These are phyloP conservation scores for Pseudogymnoascus verrucosus DNA, from an alignment of 2,329 filamentous ascomycete species.

Conservation along the genomic window DNA sequence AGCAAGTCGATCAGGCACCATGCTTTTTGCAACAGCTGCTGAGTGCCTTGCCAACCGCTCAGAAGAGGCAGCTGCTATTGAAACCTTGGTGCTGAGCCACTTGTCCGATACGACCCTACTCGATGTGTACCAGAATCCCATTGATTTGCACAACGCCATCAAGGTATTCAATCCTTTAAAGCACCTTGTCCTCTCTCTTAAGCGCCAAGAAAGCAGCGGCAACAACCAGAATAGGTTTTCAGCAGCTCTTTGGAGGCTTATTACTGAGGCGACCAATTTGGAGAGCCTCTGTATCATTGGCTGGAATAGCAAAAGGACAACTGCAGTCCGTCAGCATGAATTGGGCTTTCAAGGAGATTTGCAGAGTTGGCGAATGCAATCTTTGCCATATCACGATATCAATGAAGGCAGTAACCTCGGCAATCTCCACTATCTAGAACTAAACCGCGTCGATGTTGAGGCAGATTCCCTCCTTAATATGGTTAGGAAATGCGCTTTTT, in stretches of 20 bases:
- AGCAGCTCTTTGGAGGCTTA: slow-evolving; percentile 41
- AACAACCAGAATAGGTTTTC: slow-evolving; percentile 33
- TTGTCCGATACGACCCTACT: slow-evolving; percentile 41
- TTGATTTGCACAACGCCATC: slow-evolving; percentile 43
- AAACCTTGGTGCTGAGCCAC: slow-evolving; percentile 43
- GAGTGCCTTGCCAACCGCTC: slow-evolving; percentile 39
- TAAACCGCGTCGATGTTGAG: slow-evolving; percentile 27
- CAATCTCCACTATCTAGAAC: slow-evolving; percentile 23
- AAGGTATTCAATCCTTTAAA: slow-evolving; percentile 34
- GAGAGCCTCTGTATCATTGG: slow-evolving; percentile 41
- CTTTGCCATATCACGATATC: slow-evolving; percentile 20
- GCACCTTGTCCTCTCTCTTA: slow-evolving; percentile 40
- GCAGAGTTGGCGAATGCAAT: slow-evolving; percentile 24
- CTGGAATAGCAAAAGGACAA: slow-evolving; percentile 24
- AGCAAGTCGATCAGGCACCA: slow-evolving; percentile 39
- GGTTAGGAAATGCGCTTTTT: slow-evolving; percentile 20
- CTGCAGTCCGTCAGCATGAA: slow-evolving; percentile 16
- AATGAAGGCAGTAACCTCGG: slow-evolving; percentile 13
- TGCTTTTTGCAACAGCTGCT: slow-evolving; percentile 45
- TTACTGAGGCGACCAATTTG: slow-evolving; percentile 37
- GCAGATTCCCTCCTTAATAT: slow-evolving; percentile 20
- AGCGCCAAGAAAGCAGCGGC: slow-evolving; percentile 35
- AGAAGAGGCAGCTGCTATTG: slow-evolving; percentile 36
- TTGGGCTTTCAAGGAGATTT: slow-evolving; percentile 13
- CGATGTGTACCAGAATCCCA: slow-evolving; percentile 43